These are phyloP conservation scores for Neurospora africana DNA, from an alignment of 495 filamentous ascomycete genomes.

Conservation along the genomic window DNA sequence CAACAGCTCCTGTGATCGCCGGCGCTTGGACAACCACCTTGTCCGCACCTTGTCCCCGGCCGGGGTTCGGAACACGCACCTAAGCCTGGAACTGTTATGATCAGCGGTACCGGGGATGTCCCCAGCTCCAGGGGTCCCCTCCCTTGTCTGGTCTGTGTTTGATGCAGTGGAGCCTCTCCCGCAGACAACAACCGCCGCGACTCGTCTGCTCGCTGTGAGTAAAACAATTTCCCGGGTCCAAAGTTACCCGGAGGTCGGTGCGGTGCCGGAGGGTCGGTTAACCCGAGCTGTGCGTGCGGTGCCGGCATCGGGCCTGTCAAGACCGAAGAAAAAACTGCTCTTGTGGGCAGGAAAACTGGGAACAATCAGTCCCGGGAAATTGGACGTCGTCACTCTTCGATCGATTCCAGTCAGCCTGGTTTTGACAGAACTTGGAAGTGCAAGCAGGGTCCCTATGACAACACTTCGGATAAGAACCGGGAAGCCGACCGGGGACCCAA, in stretches of 20 bases:
- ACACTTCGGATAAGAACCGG: background rate
- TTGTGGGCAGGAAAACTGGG: background rate
- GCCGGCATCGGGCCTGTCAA: background rate
- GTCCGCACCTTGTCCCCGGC: background rate
- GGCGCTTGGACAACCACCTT: background rate
- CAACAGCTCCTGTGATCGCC: background rate
- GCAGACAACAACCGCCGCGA: background rate
- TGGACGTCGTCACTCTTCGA: background rate
- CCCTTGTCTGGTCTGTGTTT: background rate
- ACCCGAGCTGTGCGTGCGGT: background rate
- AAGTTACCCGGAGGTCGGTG: background rate
- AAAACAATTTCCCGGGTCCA: background rate
- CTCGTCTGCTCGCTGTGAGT: background rate
- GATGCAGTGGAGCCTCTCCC: background rate
- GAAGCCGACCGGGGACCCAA: background rate
- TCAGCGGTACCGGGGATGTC: background rate
- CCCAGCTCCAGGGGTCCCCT: background rate
- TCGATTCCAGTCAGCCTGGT: background rate
- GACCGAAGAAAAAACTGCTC: background rate
- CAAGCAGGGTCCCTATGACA: background rate
- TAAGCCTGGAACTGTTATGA: background rate
- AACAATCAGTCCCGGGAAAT: background rate
- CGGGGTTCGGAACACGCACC: background rate
- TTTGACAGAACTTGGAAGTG: background rate
- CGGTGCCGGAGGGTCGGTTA: background rate